Evolutionary conservation across 1,139 yeast species (phyloP).

Genomic region (Pneumocystis canis): DNA sequence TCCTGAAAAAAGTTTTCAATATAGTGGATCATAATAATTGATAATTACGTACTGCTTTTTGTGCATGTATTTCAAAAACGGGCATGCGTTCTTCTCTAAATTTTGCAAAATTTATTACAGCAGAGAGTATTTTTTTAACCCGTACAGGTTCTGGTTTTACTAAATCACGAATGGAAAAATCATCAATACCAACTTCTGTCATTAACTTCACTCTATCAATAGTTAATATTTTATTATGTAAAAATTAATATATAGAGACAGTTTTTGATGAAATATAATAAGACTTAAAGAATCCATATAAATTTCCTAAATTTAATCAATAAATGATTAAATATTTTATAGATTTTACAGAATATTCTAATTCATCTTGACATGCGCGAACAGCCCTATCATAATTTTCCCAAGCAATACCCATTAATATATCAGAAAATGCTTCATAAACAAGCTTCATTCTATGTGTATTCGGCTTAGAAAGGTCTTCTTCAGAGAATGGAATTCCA

Average conservation of each 20-base stretch:
- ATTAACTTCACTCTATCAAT: conserved; percentile 17
- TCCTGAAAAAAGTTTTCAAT: conserved; percentile 18
- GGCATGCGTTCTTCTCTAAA: conserved; percentile 65
- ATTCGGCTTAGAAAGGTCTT: conserved; percentile 50
- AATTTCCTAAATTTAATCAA: not conserved
- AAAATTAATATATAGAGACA: not conserved
- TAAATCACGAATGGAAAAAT: conserved; percentile 57
- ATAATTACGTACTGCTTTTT: conserved; percentile 34
- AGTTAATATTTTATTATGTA: not conserved
- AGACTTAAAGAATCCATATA: conserved; percentile 8
- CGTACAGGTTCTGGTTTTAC: conserved; percentile 57
- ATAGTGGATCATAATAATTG: conserved; percentile 19
- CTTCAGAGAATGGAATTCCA: conserved; percentile 49
- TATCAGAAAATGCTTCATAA: conserved; percentile 57
- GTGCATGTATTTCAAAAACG: conserved; percentile 50
- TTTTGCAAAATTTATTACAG: conserved; percentile 71
- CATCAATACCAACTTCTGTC: conserved; percentile 54
- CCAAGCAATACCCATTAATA: conserved; percentile 48
- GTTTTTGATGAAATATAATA: conserved; percentile 11
- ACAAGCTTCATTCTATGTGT: conserved; percentile 46
- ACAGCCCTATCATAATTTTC: conserved; percentile 29
- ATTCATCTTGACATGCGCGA: conserved; percentile 14
- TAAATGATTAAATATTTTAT: not conserved
- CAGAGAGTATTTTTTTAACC: conserved; percentile 54
- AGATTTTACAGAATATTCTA: conserved; percentile 6